Conservation (phyloP, 306 rosid species). For the Crataegus laevigata region DNA sequence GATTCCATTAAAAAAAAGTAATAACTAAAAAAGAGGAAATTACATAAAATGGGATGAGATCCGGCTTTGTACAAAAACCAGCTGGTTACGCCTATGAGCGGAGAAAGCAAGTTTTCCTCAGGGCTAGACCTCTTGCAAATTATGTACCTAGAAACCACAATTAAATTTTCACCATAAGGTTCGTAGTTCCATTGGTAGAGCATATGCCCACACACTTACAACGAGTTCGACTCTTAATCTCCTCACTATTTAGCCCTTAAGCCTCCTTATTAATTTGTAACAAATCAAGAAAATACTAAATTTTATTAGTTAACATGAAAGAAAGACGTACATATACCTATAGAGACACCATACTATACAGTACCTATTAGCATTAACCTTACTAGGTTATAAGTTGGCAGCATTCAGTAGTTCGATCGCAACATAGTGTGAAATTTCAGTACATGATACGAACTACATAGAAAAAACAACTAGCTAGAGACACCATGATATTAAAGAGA, state of each 20-base stretch:
- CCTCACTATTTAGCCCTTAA: background rate
- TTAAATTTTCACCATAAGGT: background rate
- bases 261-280: background rate
- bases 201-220: background rate
- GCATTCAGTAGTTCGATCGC: too few relatives aligned
- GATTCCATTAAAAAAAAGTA: too few relatives aligned
- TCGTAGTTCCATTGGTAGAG: background rate
- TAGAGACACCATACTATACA: too few relatives aligned
- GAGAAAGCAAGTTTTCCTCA: too few relatives aligned
- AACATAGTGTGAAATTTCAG: background rate
- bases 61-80: too few relatives aligned
- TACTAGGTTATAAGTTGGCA: too few relatives aligned
- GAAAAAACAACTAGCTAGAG: background rate
- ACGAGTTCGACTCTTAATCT: background rate
- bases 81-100: too few relatives aligned
- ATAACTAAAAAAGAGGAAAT: too few relatives aligned
- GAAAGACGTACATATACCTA: background rate
- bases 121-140: too few relatives aligned
- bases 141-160: background rate
- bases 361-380: too few relatives aligned
- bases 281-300: background rate
- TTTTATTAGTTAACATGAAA: background rate
- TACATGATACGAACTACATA: background rate
- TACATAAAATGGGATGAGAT: too few relatives aligned
- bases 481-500: background rate